Base-by-base conservation (phyloP, 2,329 filamentous ascomycete species). In the Drechslera avenae region DNA sequence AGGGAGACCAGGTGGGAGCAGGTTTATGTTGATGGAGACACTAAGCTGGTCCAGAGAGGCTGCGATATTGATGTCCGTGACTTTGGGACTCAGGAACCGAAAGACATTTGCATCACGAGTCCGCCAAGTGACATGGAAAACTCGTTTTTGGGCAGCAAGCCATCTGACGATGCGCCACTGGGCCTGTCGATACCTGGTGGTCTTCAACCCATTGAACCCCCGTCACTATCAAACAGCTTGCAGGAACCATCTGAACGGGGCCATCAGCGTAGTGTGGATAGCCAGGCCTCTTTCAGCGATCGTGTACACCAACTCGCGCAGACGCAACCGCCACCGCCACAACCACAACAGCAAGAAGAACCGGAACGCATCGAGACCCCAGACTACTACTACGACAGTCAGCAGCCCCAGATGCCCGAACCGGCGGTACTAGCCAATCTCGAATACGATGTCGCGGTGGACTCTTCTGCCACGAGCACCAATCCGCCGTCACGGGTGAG, bases 11-110 rank as follows among this genome's bases (percentile, higher is more conserved):
- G 68, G 51, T 74, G 73, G 71, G 71, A 76, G 47, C 68, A 72
- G 39, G 57, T 76, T 4, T 74, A 75, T 31, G 63, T 74, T 2
- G 73, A 75, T 35, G 71, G 72, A 3, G 67, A 73, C 37, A 71
- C 70, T 0, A 70, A 72, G 45, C 62, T 73, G 3, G 70, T 75
- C 4, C 68, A 73, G 31, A 50, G 69, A 37, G 66, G 63, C 5
- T 63, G 64, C 5, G 68, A 67, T 13, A 60, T 71, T 16, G 63
- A 67, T 21, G 61, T 65, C 18, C 69, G 66, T 39, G 68, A 73
- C 18, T 73, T 70, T 46, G 60, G 62, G 4, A 51, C 51, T 9
- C 64, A 68, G 33, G 70, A 73, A 33, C 55, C 59, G 4, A 71
- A 71, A 39, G 68, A 69, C n/a, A 60, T 73, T 1, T 72, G 67